phyloP scores from a whole-genome alignment of 768 basidiomycete genomes.

The Suillus ampliporus region DNA sequence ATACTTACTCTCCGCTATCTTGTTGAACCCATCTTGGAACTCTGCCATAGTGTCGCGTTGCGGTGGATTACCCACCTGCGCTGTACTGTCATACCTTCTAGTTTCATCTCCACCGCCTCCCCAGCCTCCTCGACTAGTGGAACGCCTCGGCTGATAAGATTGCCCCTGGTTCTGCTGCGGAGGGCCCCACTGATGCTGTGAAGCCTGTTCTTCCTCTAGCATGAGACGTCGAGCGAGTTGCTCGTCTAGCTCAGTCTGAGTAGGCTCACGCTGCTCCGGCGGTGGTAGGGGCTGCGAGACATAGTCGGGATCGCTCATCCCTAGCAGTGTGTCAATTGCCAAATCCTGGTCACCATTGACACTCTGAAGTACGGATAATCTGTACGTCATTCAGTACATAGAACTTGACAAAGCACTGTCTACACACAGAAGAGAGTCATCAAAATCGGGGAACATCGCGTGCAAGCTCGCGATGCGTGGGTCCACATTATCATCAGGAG shows the following conservation, averaged over 20 bases:
- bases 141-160: constrained; percentile 28
- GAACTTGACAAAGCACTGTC: background rate
- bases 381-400: constrained; percentile 28
- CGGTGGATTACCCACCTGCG: constrained; percentile 24
- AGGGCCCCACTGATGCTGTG: constrained; percentile 25
- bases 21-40: constrained; percentile 74
- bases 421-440: constrained; percentile 69
- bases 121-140: constrained; percentile 14
- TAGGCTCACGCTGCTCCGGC: constrained; percentile 12
- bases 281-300: constrained; percentile 39
- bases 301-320: constrained; percentile 87
- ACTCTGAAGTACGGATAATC: constrained; percentile 74
- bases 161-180: constrained; percentile 21
- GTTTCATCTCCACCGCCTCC: constrained; percentile 16
- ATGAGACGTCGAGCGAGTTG: constrained; percentile 75
- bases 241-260: constrained; percentile 79
- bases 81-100: constrained; percentile 13
- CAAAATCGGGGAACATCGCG: constrained; percentile 83
- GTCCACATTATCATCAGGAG: constrained; percentile 29
- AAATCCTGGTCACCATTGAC: constrained; percentile 73
- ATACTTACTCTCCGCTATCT: constrained; percentile 77
- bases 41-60: constrained; percentile 65
- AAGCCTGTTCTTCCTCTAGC: constrained; percentile 58
- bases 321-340: constrained; percentile 77
- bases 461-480: constrained; percentile 60